Evolutionary conservation across 2,329 filamentous ascomycete genomes (phyloP).

Genomic region (Albifimbria verrucaria): DNA sequence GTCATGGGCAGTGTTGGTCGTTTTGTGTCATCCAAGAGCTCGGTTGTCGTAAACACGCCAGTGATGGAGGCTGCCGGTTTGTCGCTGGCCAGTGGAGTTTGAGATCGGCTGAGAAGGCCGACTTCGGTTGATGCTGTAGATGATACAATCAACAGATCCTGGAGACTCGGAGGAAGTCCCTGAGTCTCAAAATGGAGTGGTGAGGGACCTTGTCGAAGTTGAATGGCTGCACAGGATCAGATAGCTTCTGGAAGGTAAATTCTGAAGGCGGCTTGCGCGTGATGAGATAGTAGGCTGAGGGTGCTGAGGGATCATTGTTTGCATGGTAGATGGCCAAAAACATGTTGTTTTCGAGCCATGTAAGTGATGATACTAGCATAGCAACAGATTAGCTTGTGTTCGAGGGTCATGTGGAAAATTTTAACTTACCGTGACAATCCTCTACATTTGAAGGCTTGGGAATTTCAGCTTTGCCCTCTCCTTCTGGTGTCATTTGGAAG

Average conservation of each 20-base stretch:
- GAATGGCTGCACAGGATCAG: constrained; percentile 72
- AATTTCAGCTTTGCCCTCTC: constrained; percentile 72
- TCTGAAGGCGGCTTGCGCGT: constrained; percentile 57
- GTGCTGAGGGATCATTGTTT: constrained; percentile 52
- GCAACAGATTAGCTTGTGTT: neutral
- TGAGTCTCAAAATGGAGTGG: constrained; percentile 73
- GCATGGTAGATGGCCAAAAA: constrained; percentile 80
- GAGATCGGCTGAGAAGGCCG: constrained; percentile 73
- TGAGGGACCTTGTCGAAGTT: constrained; percentile 65
- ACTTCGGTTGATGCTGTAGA: constrained; percentile 80
- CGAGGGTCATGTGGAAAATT: constrained; percentile 8
- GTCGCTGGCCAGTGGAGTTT: constrained; percentile 60
- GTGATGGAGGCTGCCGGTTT: constrained; percentile 57
- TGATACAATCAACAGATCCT: constrained; percentile 77
- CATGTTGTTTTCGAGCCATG: constrained; percentile 84
- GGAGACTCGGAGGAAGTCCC: constrained; percentile 75
- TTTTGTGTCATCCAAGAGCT: constrained; percentile 68
- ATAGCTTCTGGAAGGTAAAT: constrained; percentile 72
- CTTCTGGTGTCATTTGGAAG: constrained; percentile 79
- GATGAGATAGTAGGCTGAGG: constrained; percentile 77
- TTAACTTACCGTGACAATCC: constrained; percentile 61
- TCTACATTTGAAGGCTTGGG: constrained; percentile 69
- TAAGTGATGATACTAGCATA: constrained; percentile 70
- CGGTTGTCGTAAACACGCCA: constrained; percentile 70
- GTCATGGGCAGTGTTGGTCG: constrained; percentile 74